Conservation (phyloP, 1,284 basidiomycete species). For the Ceraceosorus guamensis region DNA sequence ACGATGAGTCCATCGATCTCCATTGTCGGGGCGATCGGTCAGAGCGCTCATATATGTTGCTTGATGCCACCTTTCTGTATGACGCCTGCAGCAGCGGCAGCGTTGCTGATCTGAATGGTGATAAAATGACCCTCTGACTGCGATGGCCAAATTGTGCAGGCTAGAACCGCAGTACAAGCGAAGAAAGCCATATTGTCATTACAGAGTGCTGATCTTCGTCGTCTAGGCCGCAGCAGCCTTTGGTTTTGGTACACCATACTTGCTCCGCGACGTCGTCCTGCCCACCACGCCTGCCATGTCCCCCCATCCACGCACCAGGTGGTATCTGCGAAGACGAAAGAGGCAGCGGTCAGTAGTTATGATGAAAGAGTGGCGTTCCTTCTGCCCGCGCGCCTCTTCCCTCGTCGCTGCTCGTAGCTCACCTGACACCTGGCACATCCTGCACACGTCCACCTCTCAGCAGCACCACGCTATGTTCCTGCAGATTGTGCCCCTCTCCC, state of each 20-base stretch:
- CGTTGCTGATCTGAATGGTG: too few relatives aligned
- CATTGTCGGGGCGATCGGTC: too few relatives aligned
- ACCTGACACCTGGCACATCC: slow-evolving; percentile 66
- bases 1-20: too few relatives aligned
- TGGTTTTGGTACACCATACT: slow-evolving; percentile 73
- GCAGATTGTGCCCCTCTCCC: slow-evolving; percentile 95
- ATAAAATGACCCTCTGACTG: too few relatives aligned
- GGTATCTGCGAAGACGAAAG: slow-evolving; percentile 62
- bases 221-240: not conserved
- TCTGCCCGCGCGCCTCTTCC: not conserved
- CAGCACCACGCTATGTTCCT: slow-evolving; percentile 93
- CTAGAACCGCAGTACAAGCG: too few relatives aligned
- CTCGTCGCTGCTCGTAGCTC: not conserved
- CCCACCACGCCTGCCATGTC: slow-evolving; percentile 88
- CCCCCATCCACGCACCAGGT: slow-evolving; percentile 83
- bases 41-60: too few relatives aligned
- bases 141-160: too few relatives aligned
- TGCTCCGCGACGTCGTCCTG: slow-evolving; percentile 72
- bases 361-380: not conserved
- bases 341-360: not conserved
- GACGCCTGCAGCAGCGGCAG: too few relatives aligned
- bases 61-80: too few relatives aligned
- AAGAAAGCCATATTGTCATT: too few relatives aligned
- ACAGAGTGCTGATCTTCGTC: too few relatives aligned
- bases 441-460: slow-evolving; percentile 89